Base-by-base conservation (phyloP, 2,329 filamentous ascomycete genomes). In the Coniochaeta pulveracea region DNA sequence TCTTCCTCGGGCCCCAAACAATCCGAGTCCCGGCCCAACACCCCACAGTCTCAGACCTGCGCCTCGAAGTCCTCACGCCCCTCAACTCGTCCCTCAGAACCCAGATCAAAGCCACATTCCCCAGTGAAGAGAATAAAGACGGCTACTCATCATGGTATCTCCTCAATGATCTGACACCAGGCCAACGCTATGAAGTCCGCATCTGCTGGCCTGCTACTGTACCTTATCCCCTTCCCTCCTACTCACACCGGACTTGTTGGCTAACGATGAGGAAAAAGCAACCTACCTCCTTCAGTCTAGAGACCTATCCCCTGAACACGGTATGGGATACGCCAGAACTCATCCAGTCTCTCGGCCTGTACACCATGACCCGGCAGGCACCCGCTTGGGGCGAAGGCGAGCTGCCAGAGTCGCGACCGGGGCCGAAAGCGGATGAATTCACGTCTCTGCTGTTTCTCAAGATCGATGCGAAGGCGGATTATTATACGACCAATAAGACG, bases 121-220 rank as follows among this genome's bases (percentile, higher is more conserved):
- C 85, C 9, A 67, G 60, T 6, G 45, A 60, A 6, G 50, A 60
- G 3, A 50, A 57, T 19, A 66, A 66, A 8, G 52, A 62, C 10
- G 85, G 83, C 6, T 58, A 64, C 9, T 64, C 77, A 33, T 79
- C 81, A 18, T 96, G 91, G 91, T 72, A 86, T 44, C 60, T 89
- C 6, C 70, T 98, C 5, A 71, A 81, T 36, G 61, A 67, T 21
- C 64, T 98, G 35, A 65, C 58, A n/a, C 69, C 74, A 22, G 73
- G 75, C 9, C 79, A 80, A 48, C 72, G 86, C 43, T 95, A 96
- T 64, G 91, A 98, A 63, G 71, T 93, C 31, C 77, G 91, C 35
- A 68, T 95, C 38, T 96, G 89, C 60, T 98, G 89, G 88, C 69
- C 85, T 39, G 91, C 91, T 25, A 91, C 80, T 39, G 89, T 94